Conservation (phyloP, 805 yeast genomes). For the Lipomyces mesembrius region DNA sequence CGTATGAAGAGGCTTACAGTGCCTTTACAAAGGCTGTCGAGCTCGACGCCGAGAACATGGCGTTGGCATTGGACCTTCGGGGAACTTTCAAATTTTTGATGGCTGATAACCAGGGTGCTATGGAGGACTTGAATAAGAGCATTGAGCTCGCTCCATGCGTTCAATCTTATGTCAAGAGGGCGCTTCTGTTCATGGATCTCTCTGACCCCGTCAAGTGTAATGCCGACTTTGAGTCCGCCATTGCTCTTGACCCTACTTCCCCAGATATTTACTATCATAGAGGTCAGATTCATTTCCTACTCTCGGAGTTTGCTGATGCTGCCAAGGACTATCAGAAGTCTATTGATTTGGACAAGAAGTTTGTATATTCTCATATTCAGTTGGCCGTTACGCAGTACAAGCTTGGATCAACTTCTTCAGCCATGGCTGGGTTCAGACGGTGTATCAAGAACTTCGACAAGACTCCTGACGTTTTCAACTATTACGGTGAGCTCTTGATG, state of each 20-base stretch:
- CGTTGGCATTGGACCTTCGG: conserved; percentile 80
- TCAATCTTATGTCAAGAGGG: conserved; percentile 80
- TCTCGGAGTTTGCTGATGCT: conserved; percentile 75
- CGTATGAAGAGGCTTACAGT: conserved; percentile 65
- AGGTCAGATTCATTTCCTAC: conserved; percentile 87
- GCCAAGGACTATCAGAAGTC: conserved; percentile 75
- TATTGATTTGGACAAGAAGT: conserved; percentile 70
- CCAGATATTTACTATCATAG: conserved; percentile 91
- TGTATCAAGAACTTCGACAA: conserved; percentile 72
- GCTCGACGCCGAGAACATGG: conserved; percentile 47
- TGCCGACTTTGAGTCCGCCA: conserved; percentile 72
- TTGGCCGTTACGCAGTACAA: conserved; percentile 86
- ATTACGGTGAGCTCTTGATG: conserved; percentile 90
- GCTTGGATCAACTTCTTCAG: conserved; percentile 43
- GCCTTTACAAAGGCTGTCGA: conserved; percentile 47
- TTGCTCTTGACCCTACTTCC: conserved; percentile 65
- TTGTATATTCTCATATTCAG: conserved; percentile 86
- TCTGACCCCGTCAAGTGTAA: conserved; percentile 64
- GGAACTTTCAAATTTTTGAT: conserved; percentile 85
- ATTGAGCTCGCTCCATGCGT: conserved; percentile 68
- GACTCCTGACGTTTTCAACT: conserved; percentile 90
- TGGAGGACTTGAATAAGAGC: conserved; percentile 66
- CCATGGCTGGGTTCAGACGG: conserved; percentile 37
- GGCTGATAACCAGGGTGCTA: conserved; percentile 69
- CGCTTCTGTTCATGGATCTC: conserved; percentile 80